Conservation (phyloP, 176 grass and related monocot species). For the Microstegium vimineum region DNA sequence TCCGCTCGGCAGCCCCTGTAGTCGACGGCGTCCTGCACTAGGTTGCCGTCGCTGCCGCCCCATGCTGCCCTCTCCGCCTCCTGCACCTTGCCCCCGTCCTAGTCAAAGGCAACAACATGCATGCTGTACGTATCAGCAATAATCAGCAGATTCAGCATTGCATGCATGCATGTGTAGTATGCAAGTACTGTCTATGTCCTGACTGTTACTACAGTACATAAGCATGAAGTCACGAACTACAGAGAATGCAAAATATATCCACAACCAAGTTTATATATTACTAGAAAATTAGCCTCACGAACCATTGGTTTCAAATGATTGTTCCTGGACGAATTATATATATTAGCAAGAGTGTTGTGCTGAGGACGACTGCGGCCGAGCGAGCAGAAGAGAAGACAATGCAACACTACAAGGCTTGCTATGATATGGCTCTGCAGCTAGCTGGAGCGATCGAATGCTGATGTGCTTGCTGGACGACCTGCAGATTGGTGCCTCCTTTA, state of each 20-base stretch:
- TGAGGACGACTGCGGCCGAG: background rate
- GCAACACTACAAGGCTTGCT: background rate
- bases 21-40: constrained; percentile 60
- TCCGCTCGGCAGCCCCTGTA: constrained; percentile 66
- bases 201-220: background rate
- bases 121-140: background rate
- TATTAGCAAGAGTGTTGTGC: background rate
- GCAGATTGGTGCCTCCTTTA: background rate
- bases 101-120: background rate
- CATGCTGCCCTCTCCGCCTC: background rate
- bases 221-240: background rate
- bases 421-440: background rate
- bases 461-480: constrained; percentile 8
- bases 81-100: constrained; percentile 28
- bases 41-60: constrained; percentile 16
- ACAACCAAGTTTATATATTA: background rate
- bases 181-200: background rate
- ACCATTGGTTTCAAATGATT: background rate
- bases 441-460: background rate
- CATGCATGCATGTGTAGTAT: background rate
- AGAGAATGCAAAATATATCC: background rate
- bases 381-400: background rate
- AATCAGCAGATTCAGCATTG: background rate
- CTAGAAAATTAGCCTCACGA: background rate
- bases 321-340: background rate